Conservation (phyloP, 1,284 basidiomycete genomes). For the Apiotrichum montevideense region DNA sequence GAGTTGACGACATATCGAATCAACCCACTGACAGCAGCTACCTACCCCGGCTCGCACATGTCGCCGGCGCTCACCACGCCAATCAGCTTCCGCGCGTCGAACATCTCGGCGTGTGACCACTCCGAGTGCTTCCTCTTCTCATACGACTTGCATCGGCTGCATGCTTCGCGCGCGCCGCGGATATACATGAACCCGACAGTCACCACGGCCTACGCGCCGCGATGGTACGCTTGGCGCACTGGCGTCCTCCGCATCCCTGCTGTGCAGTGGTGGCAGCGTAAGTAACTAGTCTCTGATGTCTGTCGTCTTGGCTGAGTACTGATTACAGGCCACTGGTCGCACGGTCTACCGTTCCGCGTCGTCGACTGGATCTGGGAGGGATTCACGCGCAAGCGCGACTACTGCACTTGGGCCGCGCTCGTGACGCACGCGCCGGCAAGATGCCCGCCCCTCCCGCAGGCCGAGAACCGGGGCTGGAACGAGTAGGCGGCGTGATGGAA, state of each 20-base stretch:
- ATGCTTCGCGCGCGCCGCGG: conserved; percentile 43
- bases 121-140: conserved; percentile 55
- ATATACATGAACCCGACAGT: conserved; percentile 53
- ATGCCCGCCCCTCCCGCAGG: too few relatives aligned
- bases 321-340: too few relatives aligned
- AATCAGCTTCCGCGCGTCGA: conserved; percentile 51
- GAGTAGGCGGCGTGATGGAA: too few relatives aligned
- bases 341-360: too few relatives aligned
- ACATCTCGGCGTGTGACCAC: conserved; percentile 51
- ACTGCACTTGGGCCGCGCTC: too few relatives aligned
- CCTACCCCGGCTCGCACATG: conserved; percentile 30
- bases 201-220: conserved; percentile 45
- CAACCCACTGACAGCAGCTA: conserved; percentile 8
- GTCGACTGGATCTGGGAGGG: too few relatives aligned
- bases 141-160: conserved; percentile 55
- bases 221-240: conserved; percentile 52
- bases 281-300: conserved; percentile 6
- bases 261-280: conserved; percentile 51
- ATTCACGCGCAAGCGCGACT: too few relatives aligned
- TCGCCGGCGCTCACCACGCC: conserved; percentile 46
- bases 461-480: too few relatives aligned
- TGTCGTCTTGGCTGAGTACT: too few relatives aligned
- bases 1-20: conserved; percentile 3
- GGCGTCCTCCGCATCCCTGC: conserved; percentile 49
- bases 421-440: too few relatives aligned